Percentiles rank a stretch among this genome's conserved stretches.
Evolutionary conservation across 345 rosid genomes (phyloP).

Genomic region (Anastatica hierochuntica): DNA sequence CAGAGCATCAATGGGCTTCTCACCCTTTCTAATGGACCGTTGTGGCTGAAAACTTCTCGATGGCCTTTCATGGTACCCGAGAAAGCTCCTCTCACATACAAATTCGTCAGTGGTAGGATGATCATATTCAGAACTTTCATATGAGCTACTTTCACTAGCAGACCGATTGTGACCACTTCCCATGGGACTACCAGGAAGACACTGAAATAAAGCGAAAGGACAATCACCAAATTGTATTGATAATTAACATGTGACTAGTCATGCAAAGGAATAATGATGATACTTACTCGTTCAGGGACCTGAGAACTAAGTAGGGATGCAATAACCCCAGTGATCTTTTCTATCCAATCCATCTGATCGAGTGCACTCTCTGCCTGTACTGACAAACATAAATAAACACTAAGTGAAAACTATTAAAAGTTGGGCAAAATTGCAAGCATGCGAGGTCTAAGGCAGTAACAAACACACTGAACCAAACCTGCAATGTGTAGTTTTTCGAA

Average conservation of each 20-base stretch:
- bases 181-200: slow-evolving; percentile 65
- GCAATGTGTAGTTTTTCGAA: slow-evolving; percentile 90
- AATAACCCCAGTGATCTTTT: slow-evolving; percentile 97
- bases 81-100: slow-evolving; percentile 57
- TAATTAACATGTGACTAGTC: not conserved
- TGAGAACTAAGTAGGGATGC: slow-evolving; percentile 95
- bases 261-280: slow-evolving; percentile 3
- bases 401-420: slow-evolving; percentile 17
- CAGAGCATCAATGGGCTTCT: slow-evolving; percentile 84
- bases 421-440: slow-evolving; percentile 1
- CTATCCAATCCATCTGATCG: slow-evolving; percentile 99
- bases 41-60: slow-evolving; percentile 63
- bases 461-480: slow-evolving; percentile 48
- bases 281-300: slow-evolving; percentile 79
- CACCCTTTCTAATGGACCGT: slow-evolving; percentile 48
- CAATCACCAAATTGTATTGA: slow-evolving; percentile 13
- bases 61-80: slow-evolving; percentile 52
- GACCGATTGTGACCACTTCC: slow-evolving; percentile 94
- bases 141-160: slow-evolving; percentile 96
- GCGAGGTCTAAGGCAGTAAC: slow-evolving; percentile 3
- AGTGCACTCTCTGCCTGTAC: slow-evolving; percentile 98
- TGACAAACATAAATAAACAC: slow-evolving; percentile 51
- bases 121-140: slow-evolving; percentile 89
- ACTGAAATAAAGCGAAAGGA: slow-evolving; percentile 38
- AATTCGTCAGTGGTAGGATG: slow-evolving; percentile 68